phyloP scores from a whole-genome alignment of 306 rosid species.

The Prunus davidiana region DNA sequence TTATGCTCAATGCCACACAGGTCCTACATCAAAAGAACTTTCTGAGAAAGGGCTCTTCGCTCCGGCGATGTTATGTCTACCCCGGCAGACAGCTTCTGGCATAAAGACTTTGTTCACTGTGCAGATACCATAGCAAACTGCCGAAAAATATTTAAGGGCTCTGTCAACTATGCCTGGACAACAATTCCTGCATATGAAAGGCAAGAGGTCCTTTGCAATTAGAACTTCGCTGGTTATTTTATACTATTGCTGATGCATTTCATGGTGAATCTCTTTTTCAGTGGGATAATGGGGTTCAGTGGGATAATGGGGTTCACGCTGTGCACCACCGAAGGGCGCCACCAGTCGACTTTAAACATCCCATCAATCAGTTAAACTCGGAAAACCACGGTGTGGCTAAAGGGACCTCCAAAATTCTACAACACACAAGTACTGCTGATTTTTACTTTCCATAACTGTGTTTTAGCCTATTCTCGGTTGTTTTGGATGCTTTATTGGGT shows the following conservation, averaged over 20 bases:
- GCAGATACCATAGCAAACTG: not conserved
- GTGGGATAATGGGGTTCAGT: not conserved
- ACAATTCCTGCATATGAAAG: not conserved
- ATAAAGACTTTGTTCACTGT: not conserved
- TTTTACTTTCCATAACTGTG: not conserved
- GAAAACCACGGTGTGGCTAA: conserved; percentile 21
- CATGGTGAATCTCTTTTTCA: not conserved
- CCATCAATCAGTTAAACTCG: conserved; percentile 16
- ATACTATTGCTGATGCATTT: not conserved
- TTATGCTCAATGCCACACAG: not conserved
- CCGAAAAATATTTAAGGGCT: not conserved
- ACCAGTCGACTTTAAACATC: conserved; percentile 22
- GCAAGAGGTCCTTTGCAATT: not conserved
- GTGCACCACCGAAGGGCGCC: not conserved
- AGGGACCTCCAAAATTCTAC: conserved; percentile 34
- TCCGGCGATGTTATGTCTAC: not conserved
- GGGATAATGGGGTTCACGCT: not conserved
- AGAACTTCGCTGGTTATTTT: no score
- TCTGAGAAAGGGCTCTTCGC: not conserved
- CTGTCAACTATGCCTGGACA: conserved; percentile 1
- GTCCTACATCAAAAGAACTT: conserved; percentile 2
- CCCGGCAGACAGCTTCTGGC: not conserved
- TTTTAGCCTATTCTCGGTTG: not conserved
- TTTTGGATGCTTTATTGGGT: not conserved
- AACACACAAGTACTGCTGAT: not conserved